Evolutionary conservation across 2,329 filamentous ascomycete species (phyloP).

Genomic region (Alternaria triticina): DNA sequence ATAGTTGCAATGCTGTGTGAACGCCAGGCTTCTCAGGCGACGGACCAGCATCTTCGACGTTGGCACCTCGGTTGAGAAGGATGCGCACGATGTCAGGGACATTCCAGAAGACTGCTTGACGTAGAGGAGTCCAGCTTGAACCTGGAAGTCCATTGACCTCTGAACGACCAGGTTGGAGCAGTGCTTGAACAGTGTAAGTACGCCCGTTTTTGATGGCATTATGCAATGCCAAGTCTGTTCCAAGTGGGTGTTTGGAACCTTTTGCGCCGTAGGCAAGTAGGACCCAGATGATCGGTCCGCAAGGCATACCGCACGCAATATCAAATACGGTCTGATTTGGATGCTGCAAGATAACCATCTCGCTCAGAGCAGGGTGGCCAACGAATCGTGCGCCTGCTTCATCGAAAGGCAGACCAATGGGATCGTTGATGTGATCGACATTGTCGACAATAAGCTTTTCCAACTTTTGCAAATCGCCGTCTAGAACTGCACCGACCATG

Average conservation of each 20-base stretch:
- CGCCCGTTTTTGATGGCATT: constrained; percentile 47
- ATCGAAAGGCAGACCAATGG: constrained; percentile 40
- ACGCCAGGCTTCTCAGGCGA: constrained; percentile 11
- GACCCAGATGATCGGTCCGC: constrained; percentile 33
- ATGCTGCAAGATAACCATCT: constrained; percentile 41
- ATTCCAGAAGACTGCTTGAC: constrained; percentile 43
- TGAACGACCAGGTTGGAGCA: constrained; percentile 30
- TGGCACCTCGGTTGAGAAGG: constrained; percentile 37
- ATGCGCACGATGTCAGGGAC: constrained; percentile 37
- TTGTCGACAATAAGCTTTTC: constrained; percentile 35
- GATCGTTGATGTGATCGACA: constrained; percentile 34
- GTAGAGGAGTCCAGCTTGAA: constrained; percentile 36
- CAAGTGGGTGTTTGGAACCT: constrained; percentile 39
- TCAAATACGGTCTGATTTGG: constrained; percentile 40
- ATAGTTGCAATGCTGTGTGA: constrained; percentile 35
- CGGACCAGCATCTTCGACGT: constrained; percentile 27
- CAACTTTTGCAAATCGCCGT: constrained; percentile 30
- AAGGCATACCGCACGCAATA: constrained; percentile 40
- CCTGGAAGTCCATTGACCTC: constrained; percentile 36
- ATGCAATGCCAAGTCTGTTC: constrained; percentile 41
- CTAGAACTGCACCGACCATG: constrained; percentile 37
- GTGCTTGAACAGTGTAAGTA: constrained; percentile 34
- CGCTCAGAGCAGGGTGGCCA: constrained; percentile 30
- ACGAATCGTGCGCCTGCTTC: constrained; percentile 28
- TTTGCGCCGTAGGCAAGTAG: constrained; percentile 37